Conservation (phyloP, 176 grass and related monocot species). For the Juncus inflexus region DNA sequence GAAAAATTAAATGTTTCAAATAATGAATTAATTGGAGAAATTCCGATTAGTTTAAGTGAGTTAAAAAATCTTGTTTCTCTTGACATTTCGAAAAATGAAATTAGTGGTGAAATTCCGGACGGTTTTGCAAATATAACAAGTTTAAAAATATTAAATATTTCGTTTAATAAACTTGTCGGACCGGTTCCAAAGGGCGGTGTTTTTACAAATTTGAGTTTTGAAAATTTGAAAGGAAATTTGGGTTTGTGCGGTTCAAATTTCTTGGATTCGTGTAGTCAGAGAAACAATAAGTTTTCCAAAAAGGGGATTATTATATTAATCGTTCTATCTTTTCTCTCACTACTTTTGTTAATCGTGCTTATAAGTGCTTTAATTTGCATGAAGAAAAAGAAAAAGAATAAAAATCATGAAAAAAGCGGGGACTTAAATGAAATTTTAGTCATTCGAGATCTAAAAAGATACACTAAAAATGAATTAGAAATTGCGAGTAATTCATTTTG, state of each 20-base stretch:
- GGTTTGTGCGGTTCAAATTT: conserved; percentile 63
- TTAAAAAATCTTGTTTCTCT: conserved; percentile 45
- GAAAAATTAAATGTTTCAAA: conserved; percentile 63
- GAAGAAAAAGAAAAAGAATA: conserved; percentile 33
- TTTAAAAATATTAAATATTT: conserved; percentile 57
- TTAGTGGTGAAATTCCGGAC: conserved; percentile 48
- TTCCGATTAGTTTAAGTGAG: conserved; percentile 34
- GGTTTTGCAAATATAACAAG: conserved; percentile 55
- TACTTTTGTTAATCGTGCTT: conserved; percentile 39
- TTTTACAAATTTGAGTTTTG: conserved; percentile 46
- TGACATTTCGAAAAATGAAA: conserved; percentile 65
- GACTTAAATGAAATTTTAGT: conserved; percentile 24
- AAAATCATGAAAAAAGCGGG: neutral
- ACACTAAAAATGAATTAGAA: conserved; percentile 47
- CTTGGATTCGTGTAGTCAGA: conserved; percentile 39
- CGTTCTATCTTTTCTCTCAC: conserved; percentile 30
- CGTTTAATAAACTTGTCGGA: conserved; percentile 54
- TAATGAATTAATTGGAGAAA: conserved; percentile 57
- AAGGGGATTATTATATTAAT: conserved; percentile 39
- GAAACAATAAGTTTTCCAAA: conserved; percentile 31
- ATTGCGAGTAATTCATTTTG: conserved; percentile 51
- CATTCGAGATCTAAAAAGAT: conserved; percentile 63
- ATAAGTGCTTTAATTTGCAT: conserved; percentile 22
- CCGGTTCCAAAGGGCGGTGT: conserved; percentile 51
- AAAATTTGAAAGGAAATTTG: conserved; percentile 57